Conservation (phyloP, 352 stramenopile genomes). For the Globisporangium spiculum region DNA sequence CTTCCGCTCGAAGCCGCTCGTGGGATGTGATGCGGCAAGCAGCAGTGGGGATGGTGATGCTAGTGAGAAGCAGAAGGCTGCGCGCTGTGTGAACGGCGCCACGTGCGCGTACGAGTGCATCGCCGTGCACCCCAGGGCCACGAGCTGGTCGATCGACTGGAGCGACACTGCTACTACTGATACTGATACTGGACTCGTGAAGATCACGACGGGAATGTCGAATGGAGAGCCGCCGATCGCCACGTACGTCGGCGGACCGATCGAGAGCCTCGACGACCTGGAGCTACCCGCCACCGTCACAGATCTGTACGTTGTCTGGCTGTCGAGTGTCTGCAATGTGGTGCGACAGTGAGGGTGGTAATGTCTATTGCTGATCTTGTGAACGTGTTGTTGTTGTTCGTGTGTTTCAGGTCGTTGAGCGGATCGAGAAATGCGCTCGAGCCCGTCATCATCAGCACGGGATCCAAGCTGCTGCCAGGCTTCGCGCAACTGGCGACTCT, state of each 20-base stretch:
- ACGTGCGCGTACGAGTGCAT: constrained; percentile 15
- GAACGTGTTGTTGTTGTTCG: background rate
- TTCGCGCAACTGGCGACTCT: constrained; percentile 9
- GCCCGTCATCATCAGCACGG: background rate
- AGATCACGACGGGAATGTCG: background rate
- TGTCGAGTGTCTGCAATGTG: background rate
- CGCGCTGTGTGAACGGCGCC: constrained; percentile 9
- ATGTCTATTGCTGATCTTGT: background rate
- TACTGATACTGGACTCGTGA: background rate
- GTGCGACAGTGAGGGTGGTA: background rate
- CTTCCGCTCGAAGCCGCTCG: constrained; percentile 7
- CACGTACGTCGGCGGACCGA: background rate
- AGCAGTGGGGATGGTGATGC: background rate
- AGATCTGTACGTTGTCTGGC: constrained; percentile 7
- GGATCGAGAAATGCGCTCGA: background rate
- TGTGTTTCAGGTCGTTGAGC: constrained; percentile 2
- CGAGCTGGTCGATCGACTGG: constrained; percentile 10
- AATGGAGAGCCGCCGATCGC: background rate
- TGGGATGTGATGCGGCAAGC: background rate
- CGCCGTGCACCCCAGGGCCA: background rate
- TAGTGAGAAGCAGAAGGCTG: background rate
- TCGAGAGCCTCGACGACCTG: constrained; percentile 10
- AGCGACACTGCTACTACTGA: background rate
- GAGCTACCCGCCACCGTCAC: constrained; percentile 8
- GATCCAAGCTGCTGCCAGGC: background rate